Percentiles rank a stretch among this genome's conserved stretches.
Conservation (phyloP, 495 filamentous ascomycete genomes). For the Xylaria cubensis region DNA sequence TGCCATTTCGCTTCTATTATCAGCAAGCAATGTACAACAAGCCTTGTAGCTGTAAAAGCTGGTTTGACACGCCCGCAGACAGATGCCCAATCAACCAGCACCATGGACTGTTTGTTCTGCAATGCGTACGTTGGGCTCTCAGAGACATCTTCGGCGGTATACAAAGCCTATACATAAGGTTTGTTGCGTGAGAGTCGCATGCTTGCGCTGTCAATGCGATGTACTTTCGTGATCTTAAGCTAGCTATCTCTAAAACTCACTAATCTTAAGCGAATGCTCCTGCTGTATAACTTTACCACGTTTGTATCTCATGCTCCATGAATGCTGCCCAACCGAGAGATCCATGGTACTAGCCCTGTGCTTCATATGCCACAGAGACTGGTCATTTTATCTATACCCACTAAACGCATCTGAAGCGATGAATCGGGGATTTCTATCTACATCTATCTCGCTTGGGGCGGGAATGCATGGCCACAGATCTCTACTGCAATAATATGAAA, state of each 20-base stretch:
- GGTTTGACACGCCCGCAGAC: background rate
- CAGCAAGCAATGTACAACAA: constrained; percentile 13
- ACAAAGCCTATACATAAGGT: background rate
- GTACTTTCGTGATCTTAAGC: constrained; percentile 2
- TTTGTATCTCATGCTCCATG: background rate
- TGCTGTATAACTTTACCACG: constrained; percentile 20
- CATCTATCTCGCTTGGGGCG: constrained; percentile 7
- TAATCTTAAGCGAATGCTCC: background rate
- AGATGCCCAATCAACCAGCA: constrained; percentile 6
- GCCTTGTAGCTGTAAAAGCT: background rate
- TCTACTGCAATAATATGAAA: background rate
- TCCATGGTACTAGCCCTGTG: background rate
- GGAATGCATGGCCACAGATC: constrained; percentile 9
- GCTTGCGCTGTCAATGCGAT: constrained; percentile 10
- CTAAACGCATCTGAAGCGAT: background rate
- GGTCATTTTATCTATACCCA: constrained; percentile 4
- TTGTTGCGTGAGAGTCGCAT: constrained; percentile 14
- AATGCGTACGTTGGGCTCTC: background rate
- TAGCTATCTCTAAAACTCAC: constrained; percentile 4
- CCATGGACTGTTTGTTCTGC: background rate
- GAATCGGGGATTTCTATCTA: constrained; percentile 11
- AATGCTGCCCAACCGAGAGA: constrained; percentile 6
- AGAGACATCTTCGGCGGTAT: constrained; percentile 19
- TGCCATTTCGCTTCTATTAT: constrained; percentile 14
- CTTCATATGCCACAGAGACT: constrained; percentile 2